A percentile compares a stretch with the other conserved stretches of the same genome.
Conservation (phyloP, 1,139 yeast species). For the Saccharomyces hybrid region DNA sequence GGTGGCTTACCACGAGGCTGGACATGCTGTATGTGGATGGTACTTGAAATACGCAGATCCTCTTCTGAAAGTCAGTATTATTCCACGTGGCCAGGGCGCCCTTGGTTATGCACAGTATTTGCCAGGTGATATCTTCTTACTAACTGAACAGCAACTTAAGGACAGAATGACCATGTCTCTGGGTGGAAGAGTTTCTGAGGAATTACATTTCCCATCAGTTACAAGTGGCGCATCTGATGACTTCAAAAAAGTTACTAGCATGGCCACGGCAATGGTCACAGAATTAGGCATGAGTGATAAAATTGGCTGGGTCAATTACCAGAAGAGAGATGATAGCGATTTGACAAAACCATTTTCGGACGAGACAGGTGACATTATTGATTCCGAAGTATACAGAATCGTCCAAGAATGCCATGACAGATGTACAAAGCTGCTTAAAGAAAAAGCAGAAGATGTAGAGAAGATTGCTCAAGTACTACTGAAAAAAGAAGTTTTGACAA, state of each 20-base stretch:
- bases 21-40: conserved; percentile 80
- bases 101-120: conserved; percentile 76
- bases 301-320: conserved; percentile 52
- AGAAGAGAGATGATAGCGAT: conserved; percentile 45
- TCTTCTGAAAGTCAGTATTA: conserved; percentile 66
- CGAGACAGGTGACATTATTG: conserved; percentile 57
- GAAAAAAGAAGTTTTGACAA: conserved; percentile 62
- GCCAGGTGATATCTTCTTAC: conserved; percentile 66
- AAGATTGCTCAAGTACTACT: conserved; percentile 62
- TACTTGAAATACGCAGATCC: conserved; percentile 67
- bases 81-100: conserved; percentile 81
- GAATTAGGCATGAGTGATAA: conserved; percentile 68
- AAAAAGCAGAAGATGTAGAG: conserved; percentile 55
- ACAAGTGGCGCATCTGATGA: conserved; percentile 80
- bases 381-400: conserved; percentile 55
- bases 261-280: conserved; percentile 73
- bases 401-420: conserved; percentile 46
- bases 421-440: conserved; percentile 49
- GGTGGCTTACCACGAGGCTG: conserved; percentile 80
- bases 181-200: conserved; percentile 77
- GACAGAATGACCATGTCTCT: conserved; percentile 76
- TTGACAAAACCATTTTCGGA: conserved; percentile 66
- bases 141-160: conserved; percentile 55
- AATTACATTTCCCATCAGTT: conserved; percentile 65
- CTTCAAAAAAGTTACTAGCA: conserved; percentile 66